Base-by-base conservation (phyloP, 2,329 filamentous ascomycete genomes). In the Zasmidium citrigriseum region DNA sequence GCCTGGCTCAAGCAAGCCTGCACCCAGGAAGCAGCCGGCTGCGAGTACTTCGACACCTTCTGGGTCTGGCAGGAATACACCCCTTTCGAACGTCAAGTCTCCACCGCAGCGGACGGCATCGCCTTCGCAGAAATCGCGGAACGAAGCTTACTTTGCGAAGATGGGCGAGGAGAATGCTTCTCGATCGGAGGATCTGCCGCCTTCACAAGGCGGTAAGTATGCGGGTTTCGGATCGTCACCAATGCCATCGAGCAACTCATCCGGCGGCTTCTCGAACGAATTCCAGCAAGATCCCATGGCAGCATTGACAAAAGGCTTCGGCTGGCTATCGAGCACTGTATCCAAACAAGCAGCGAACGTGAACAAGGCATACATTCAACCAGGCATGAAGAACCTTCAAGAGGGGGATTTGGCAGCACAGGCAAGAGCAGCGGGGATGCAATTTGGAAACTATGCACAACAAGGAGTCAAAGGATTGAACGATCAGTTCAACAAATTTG, bases 171-270 rank as follows among this genome's bases (percentile, higher is more conserved):
- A 91, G 61, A 99, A 99, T 72, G 90, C 92, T 4, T 78, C 81
- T 41, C 82, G 95, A 59, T 81, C 90, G 5, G 91, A 88, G 0
- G 81, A 85, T 67, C 68, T 98, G 53, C 89, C 91, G 25, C 95
- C 95, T 0, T 93, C 83, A 60, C 93, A 97, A 74, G 95, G 95
- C 60, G 95, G 95, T 11, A 97, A 96, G 76, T 99, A 91, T 72
- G 83, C 80, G 11, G 95, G 95, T 0, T 99, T 99, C 74, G 95
- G 95, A 34, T 96, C 88, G 72, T 86, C 87, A 51, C 84, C 89
- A 23, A 81, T 80, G 54, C 80, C 85, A 18, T 74, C 79, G 52
- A 64, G 72, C 25, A 57, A 50, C 45, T 54, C 54, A 18, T 58
- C 69, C 54, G 74, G 75, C 29, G 77, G 89, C 23, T 90, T 89